Conservation (phyloP, 1,139 yeast genomes). For the Sugiyamaella xylanicola region DNA sequence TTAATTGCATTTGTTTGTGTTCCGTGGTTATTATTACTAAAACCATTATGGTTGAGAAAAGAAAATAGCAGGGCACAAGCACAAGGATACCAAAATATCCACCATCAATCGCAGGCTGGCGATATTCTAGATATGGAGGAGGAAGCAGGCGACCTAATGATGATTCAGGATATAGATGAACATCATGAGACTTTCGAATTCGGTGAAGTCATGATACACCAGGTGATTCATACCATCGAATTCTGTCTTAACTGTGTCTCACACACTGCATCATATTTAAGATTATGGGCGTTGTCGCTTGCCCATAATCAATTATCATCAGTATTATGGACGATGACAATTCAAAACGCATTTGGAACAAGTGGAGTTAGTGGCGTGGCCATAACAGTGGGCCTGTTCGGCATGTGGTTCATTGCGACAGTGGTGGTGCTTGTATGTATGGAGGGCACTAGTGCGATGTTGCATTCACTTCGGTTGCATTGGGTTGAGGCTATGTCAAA, state of each 20-base stretch:
- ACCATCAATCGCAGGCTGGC: constrained; percentile 28
- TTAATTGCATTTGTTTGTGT: constrained; percentile 82
- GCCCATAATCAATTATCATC: constrained; percentile 97
- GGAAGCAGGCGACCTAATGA: constrained; percentile 33
- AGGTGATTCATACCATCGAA: constrained; percentile 97
- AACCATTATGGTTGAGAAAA: constrained; percentile 72
- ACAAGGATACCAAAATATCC: constrained; percentile 39
- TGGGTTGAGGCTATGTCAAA: constrained; percentile 99
- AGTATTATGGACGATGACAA: constrained; percentile 96
- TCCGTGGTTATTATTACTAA: constrained; percentile 87
- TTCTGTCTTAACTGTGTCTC: constrained; percentile 96
- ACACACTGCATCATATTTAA: constrained; percentile 94
- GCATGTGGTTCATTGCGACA: constrained; percentile 92
- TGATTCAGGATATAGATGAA: constrained; percentile 37
- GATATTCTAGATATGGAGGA: constrained; percentile 30
- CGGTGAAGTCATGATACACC: constrained; percentile 95
- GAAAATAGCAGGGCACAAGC: constrained; percentile 43
- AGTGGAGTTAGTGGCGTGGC: constrained; percentile 71
- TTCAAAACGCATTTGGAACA: constrained; percentile 75
- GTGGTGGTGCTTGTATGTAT: constrained; percentile 88
- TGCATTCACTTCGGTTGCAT: constrained; percentile 92
- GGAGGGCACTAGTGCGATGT: constrained; percentile 99
- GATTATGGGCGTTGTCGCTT: constrained; percentile 95
- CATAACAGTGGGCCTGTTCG: constrained; percentile 77
- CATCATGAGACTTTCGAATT: constrained; percentile 62